Percentiles rank a stretch among this genome's conserved stretches.
Evolutionary conservation across 169 alveolate genomes (phyloP).

Genomic region (Eimeria maxima): DNA sequence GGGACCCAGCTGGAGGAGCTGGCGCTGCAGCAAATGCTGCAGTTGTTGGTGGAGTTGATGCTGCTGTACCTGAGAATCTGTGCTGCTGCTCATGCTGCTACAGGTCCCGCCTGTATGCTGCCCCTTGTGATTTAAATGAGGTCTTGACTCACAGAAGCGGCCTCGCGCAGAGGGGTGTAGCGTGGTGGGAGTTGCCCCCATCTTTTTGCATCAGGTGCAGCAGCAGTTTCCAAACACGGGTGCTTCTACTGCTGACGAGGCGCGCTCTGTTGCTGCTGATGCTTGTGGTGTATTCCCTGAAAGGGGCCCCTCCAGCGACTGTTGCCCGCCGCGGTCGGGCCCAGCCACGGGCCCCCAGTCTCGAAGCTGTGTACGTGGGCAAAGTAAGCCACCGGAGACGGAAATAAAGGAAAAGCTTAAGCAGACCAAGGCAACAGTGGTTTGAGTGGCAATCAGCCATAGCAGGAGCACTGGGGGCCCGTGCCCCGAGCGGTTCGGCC

Average conservation of each 20-base stretch:
- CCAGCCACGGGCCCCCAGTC: conserved; percentile 29
- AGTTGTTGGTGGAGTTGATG: conserved; percentile 11
- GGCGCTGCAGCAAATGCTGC: conserved; percentile 42
- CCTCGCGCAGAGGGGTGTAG: conserved; percentile 41
- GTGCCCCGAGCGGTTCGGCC: conserved; percentile 46
- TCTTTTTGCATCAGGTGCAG: not conserved
- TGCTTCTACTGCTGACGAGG: not conserved
- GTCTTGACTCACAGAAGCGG: not conserved
- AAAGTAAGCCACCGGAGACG: not conserved
- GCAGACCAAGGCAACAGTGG: not conserved
- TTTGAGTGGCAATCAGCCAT: not conserved
- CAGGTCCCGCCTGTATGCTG: not conserved
- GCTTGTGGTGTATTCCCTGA: not conserved
- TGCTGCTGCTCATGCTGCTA: not conserved
- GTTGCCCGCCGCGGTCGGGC: conserved; percentile 49
- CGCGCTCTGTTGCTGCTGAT: not conserved
- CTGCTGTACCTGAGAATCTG: not conserved
- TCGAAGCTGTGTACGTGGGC: not conserved
- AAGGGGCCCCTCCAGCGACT: not conserved
- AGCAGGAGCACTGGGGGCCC: conserved; percentile 2
- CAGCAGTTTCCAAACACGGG: not conserved
- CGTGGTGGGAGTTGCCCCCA: conserved; percentile 62
- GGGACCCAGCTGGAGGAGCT: conserved; percentile 25
- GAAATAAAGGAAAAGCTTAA: not conserved
- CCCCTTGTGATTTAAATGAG: not conserved